phyloP scores from a whole-genome alignment of 768 basidiomycete species.

The Imleria badia region DNA sequence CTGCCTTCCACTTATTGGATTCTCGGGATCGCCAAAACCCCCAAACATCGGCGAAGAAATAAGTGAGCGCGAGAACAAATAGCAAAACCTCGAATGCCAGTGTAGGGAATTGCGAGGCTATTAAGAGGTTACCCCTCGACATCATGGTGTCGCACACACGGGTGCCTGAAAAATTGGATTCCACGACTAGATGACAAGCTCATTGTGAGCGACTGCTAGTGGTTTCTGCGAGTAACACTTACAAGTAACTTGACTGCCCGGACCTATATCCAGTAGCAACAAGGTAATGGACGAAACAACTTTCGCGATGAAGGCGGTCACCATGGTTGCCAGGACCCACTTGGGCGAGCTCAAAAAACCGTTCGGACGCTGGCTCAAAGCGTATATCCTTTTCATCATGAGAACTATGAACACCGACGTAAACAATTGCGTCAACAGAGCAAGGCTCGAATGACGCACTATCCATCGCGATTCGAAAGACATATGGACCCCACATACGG shows the following conservation, averaged over 20 bases:
- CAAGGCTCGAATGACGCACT: constrained; percentile 4
- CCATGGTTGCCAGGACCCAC: constrained; percentile 7
- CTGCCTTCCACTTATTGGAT: neutral
- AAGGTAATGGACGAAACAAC: neutral
- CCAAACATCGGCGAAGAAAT: constrained; percentile 4
- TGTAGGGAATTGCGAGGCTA: constrained; percentile 6
- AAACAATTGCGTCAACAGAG: neutral
- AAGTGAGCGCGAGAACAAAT: constrained; percentile 15
- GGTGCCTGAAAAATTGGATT: neutral
- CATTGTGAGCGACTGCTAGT: neutral
- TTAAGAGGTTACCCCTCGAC: neutral
- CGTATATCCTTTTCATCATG: constrained; percentile 21
- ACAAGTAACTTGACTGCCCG: constrained; percentile 4
- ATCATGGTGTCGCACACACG: constrained; percentile 2
- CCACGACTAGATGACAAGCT: neutral
- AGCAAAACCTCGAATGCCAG: constrained; percentile 17
- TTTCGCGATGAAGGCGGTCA: constrained; percentile 6
- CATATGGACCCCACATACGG: constrained; percentile 12
- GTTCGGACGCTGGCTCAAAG: constrained; percentile 3
- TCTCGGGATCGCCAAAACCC: neutral
- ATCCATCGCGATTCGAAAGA: constrained; percentile 20
- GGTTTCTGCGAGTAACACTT: neutral
- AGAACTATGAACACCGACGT: constrained; percentile 8
- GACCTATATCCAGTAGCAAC: constrained; percentile 12
- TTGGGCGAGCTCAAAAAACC: constrained; percentile 8